A percentile compares a stretch with the other conserved stretches of the same genome.
Evolutionary conservation across 148 eudicot genomes (phyloP).

Genomic region (Vaccinium macrocarpon): DNA sequence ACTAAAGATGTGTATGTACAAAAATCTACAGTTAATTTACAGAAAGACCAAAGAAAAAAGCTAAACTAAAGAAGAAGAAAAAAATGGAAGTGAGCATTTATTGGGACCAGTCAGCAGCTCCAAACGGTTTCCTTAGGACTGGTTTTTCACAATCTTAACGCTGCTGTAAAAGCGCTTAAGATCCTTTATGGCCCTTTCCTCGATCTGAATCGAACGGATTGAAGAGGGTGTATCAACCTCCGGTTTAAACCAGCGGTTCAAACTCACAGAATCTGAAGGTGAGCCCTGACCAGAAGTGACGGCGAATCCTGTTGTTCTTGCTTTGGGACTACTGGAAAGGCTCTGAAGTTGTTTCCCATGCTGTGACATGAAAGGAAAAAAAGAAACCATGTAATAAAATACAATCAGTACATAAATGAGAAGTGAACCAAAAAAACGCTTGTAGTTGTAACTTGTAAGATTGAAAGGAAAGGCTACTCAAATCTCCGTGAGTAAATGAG

Average conservation of each 20-base stretch:
- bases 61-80: background rate
- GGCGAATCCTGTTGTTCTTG: slow-evolving; percentile 76
- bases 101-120: background rate
- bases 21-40: slow-evolving; percentile 8
- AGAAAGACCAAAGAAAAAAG: background rate
- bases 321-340: slow-evolving; percentile 74
- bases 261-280: slow-evolving; percentile 65
- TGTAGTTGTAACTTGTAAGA: background rate
- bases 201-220: slow-evolving; percentile 87
- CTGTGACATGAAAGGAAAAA: slow-evolving; percentile 14
- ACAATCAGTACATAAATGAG: background rate
- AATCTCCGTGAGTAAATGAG: background rate
- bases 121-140: slow-evolving; percentile 2
- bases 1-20: slow-evolving; percentile 8
- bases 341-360: slow-evolving; percentile 57
- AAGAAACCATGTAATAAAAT: background rate
- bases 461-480: background rate
- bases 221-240: slow-evolving; percentile 78
- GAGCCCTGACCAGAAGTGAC: slow-evolving; percentile 66
- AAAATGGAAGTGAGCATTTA: background rate
- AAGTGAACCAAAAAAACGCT: background rate
- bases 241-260: slow-evolving; percentile 87
- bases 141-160: slow-evolving; percentile 78
- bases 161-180: slow-evolving; percentile 84
- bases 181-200: slow-evolving; percentile 94